These are phyloP conservation scores for Penicillium egyptiacum DNA, from an alignment of 495 filamentous ascomycete genomes.

Conservation along the genomic window DNA sequence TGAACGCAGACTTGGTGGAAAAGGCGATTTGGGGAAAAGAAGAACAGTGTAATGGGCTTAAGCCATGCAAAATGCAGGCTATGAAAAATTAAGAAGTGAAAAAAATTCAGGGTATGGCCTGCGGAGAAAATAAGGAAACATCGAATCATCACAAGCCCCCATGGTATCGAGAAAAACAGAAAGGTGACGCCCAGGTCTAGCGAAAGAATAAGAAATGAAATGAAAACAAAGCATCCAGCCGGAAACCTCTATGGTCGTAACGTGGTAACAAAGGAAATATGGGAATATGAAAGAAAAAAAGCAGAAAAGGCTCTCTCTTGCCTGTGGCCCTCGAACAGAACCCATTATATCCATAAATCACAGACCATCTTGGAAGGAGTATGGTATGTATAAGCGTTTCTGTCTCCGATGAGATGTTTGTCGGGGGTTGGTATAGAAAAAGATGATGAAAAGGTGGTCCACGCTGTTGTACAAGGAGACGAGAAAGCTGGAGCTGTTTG, in stretches of 20 bases:
- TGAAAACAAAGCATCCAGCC: slow-evolving; percentile 39
- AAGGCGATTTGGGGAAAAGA: slow-evolving; percentile 9
- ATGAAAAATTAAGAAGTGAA: slow-evolving; percentile 17
- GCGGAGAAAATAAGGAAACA: slow-evolving; percentile 20
- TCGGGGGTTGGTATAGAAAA: slow-evolving; percentile 24
- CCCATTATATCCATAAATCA: slow-evolving; percentile 24
- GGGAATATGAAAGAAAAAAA: slow-evolving; percentile 20
- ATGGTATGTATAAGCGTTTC: slow-evolving; percentile 11
- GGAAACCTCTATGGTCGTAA: slow-evolving; percentile 51
- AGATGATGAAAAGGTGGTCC: slow-evolving; percentile 24
- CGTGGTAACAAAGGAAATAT: slow-evolving; percentile 27
- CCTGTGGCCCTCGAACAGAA: slow-evolving; percentile 29
- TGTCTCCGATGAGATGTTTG: slow-evolving; percentile 17
- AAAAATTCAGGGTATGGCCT: slow-evolving; percentile 20
- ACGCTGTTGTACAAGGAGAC: slow-evolving; percentile 47
- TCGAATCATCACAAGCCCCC: slow-evolving; percentile 38
- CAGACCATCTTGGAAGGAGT: slow-evolving; percentile 15
- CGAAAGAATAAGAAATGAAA: slow-evolving; percentile 43
- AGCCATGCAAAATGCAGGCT: slow-evolving; percentile 24
- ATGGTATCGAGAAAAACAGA: slow-evolving; percentile 33
- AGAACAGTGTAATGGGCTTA: slow-evolving; percentile 14
- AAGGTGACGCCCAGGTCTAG: slow-evolving; percentile 43
- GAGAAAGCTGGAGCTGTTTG: slow-evolving; percentile 1
- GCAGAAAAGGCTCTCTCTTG: slow-evolving; percentile 22
- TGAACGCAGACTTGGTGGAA: slow-evolving; percentile 19